Evolutionary conservation across 2,329 filamentous ascomycete genomes (phyloP), one percentile per base, ranked within the genome.

Genomic region (Stachybotrys chlorohalonatus): DNA sequence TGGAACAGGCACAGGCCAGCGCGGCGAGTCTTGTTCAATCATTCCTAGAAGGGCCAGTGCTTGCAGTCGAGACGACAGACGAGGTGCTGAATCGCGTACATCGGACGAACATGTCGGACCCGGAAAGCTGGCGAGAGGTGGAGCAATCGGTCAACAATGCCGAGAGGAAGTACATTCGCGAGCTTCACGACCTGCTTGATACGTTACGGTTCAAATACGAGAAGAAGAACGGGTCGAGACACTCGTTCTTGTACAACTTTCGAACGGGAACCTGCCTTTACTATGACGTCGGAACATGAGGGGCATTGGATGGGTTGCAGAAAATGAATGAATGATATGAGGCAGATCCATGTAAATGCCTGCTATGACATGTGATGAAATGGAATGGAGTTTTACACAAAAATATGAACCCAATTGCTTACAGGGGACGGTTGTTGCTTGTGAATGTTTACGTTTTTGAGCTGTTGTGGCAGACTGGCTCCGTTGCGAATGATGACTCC

Each of bases 221-320:
- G 74, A 72, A 60, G 56, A 75, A 75, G 59, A 68, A 76, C 5
- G 80, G 77, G 8, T 79, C 80, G 30, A 80, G 82, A 50, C 89
- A 92, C 67, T 88, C 89, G 11, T 95, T 95, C 71, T 81, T 96
- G 53, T 96, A 95, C 72, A 96, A 96, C 64, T 96, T 95, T 63
- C 79, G 91, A 56, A 95, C 90, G 9, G 89, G 87, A 0, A 86
- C 81, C 56, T 92, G 89, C 67, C 80, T 96, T 52, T 90, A 93
- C 66, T 96, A 96, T 69, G 91, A 96, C 70, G 71, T 96, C 48
- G 75, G 74, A 32, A 70, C 67, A 15, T 42, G 36, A 42, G 36
- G 36, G 2, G 36, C 36, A 13, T 9, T 42, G 13, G 36, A 24
- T 24, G 24, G 24, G 2, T 24, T 24, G 24, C 24, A 24, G 24